phyloP scores from a whole-genome alignment of 2,329 filamentous ascomycete genomes.

The Venturiaceae sp. region DNA sequence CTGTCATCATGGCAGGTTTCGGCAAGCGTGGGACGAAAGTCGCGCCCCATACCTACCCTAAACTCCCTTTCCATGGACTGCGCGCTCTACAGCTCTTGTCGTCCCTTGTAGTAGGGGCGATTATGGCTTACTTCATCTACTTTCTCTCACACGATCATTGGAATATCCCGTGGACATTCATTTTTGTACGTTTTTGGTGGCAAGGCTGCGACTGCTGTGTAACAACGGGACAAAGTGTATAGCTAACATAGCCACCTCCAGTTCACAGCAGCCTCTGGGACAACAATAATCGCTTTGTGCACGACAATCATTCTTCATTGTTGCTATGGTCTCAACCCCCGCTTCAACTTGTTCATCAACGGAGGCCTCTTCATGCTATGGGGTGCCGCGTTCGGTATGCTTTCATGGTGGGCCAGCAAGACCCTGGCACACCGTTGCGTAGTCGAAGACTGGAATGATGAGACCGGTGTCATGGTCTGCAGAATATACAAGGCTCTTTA shows the following conservation, averaged over 20 bases:
- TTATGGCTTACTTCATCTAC: conserved; percentile 47
- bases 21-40: conserved; percentile 14
- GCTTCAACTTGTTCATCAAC: conserved; percentile 42
- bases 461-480: conserved; percentile 46
- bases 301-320: conserved; percentile 42
- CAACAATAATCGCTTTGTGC: conserved; percentile 38
- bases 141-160: conserved; percentile 42
- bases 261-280: conserved; percentile 41
- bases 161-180: conserved; percentile 49
- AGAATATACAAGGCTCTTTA: conserved; percentile 51
- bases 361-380: conserved; percentile 39
- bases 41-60: conserved; percentile 33
- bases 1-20: not conserved
- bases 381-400: conserved; percentile 40
- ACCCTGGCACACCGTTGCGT: conserved; percentile 44
- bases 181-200: conserved; percentile 35
- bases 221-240: not conserved
- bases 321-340: conserved; percentile 41
- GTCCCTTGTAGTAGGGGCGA: conserved; percentile 39
- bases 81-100: conserved; percentile 32
- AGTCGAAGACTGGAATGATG: conserved; percentile 40
- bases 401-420: conserved; percentile 43
- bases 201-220: not conserved
- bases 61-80: conserved; percentile 31
- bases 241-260: conserved; percentile 16